A percentile compares a stretch with the other conserved stretches of the same genome.
These are phyloP conservation scores for Tephrocybe sp. DNA, from an alignment of 768 basidiomycete genomes.

Conservation along the genomic window DNA sequence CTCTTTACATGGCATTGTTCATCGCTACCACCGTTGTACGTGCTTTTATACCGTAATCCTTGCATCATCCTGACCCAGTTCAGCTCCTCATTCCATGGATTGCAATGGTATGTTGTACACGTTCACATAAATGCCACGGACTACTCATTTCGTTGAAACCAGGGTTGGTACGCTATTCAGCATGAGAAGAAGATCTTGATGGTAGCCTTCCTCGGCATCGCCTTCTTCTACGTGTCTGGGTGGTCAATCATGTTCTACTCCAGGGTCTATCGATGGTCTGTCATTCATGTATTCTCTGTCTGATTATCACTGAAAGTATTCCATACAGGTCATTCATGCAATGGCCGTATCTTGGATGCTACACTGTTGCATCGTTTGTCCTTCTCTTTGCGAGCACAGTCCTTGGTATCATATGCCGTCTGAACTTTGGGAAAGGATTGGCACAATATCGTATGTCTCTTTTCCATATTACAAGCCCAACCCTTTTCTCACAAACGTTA, in stretches of 20 bases:
- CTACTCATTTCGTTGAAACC: not conserved
- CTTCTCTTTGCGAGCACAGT: conserved; percentile 39
- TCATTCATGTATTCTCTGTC: conserved; percentile 1
- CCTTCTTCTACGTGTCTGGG: conserved; percentile 31
- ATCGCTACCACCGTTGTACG: conserved; percentile 44
- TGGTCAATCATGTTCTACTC: conserved; percentile 49
- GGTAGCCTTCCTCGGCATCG: conserved; percentile 40
- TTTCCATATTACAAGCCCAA: not conserved
- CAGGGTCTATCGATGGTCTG: conserved; percentile 41
- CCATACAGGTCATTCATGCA: conserved; percentile 40
- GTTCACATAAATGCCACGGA: not conserved
- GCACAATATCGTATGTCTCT: conserved; percentile 49
- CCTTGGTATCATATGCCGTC: conserved; percentile 46
- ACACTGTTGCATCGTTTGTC: conserved; percentile 42
- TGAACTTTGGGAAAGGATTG: conserved; percentile 54
- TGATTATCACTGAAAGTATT: not conserved
- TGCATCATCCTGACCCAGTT: not conserved
- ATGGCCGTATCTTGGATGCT: conserved; percentile 49
- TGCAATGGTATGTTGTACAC: conserved; percentile 33
- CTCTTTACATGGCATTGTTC: conserved; percentile 42
- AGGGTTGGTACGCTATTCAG: conserved; percentile 57
- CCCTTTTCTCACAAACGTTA: conserved; percentile 3
- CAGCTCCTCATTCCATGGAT: conserved; percentile 49
- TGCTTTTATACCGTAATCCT: not conserved
- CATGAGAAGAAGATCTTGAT: conserved; percentile 42